A percentile compares a stretch with the other conserved stretches of the same genome.
phyloP scores from a whole-genome alignment of 768 basidiomycete species.

The Mrakia blollopis region DNA sequence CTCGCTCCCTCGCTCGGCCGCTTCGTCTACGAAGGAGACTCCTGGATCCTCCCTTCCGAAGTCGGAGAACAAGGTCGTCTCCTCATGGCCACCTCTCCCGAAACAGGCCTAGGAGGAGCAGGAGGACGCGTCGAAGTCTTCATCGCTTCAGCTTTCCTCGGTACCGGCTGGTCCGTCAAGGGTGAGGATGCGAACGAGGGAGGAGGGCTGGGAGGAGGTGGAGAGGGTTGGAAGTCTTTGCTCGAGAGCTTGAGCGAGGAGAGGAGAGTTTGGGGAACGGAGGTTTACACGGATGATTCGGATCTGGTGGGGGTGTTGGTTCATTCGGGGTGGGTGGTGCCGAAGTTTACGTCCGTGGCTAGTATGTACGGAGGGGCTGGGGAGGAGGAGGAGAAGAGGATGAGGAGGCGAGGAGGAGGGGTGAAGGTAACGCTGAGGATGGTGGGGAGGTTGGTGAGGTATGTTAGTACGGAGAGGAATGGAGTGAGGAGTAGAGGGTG shows the following conservation, averaged over 20 bases:
- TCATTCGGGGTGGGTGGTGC: conserved; percentile 47
- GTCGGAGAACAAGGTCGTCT: conserved; percentile 1
- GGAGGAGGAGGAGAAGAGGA: neutral
- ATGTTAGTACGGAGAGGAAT: conserved; percentile 43
- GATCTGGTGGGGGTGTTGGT: conserved; percentile 45
- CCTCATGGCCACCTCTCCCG: conserved; percentile 6
- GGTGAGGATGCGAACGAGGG: neutral
- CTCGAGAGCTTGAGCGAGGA: conserved; percentile 26
- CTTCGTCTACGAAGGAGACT: conserved; percentile 24
- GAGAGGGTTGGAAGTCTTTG: conserved; percentile 22
- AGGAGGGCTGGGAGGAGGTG: neutral
- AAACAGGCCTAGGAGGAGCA: conserved; percentile 4
- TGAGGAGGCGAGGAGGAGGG: neutral
- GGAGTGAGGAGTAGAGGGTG: conserved; percentile 46
- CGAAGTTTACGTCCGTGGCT: conserved; percentile 21
- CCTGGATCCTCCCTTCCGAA: conserved; percentile 29
- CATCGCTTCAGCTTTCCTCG: conserved; percentile 20
- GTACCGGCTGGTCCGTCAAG: conserved; percentile 21
- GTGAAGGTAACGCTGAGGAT: conserved; percentile 42
- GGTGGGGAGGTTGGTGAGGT: conserved; percentile 45
- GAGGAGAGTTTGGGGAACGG: conserved; percentile 47
- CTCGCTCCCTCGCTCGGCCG: conserved; percentile 23
- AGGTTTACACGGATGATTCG: conserved; percentile 50
- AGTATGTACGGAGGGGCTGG: neutral
- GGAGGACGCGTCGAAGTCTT: conserved; percentile 29